Base-by-base conservation (phyloP, 352 stramenopile genomes). In the Pythium volutum region DNA sequence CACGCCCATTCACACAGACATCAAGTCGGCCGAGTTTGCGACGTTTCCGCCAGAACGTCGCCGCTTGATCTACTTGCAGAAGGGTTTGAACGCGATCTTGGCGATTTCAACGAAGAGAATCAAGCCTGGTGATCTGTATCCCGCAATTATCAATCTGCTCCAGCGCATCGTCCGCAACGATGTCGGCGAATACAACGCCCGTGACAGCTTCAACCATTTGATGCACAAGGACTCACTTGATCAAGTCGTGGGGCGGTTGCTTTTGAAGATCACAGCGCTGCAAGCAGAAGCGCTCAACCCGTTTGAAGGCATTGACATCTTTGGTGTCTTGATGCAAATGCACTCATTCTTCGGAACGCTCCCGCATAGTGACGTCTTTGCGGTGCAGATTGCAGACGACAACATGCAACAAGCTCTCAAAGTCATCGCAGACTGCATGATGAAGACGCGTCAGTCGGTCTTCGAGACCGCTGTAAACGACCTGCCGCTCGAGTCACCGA, bases 311-410 rank as follows among this genome's bases (percentile, higher is more conserved):
- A 85, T 93, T 50, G 79, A 95, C 53, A 75, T 95, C 20, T 93
- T 88, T 38, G 82, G 80, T 39, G 76, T 93, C 23, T 69, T 95
- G 31, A 92, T 92, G 80, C 79, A 92, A 58, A 92, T 93, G 84
- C 84, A 95, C 55, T 88, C 74, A 34, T 92, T 93, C 62, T 93
- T 95, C 46, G 83, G 81, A 7, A 93, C 81, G 12, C 68, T 92
- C 18, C 75, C 84, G 10, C 62, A 76, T 41, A 81, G 60, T 9
- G 77, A 93, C 39, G 52, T 88, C 4, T 88, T 91, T 46, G 76
- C 78, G 11, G 77, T 83, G 20, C 76, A 89, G 43, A 88, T 87
- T 27, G 86, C 86, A 9, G 83, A 89, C 36, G 71, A 87, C 62
- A 89, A 86, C 42, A 90, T 94, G 79, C 76, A 87, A 26, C 71